These are phyloP conservation scores for Metschnikowia cerradonensis DNA, from an alignment of 805 yeast species.

Conservation along the genomic window DNA sequence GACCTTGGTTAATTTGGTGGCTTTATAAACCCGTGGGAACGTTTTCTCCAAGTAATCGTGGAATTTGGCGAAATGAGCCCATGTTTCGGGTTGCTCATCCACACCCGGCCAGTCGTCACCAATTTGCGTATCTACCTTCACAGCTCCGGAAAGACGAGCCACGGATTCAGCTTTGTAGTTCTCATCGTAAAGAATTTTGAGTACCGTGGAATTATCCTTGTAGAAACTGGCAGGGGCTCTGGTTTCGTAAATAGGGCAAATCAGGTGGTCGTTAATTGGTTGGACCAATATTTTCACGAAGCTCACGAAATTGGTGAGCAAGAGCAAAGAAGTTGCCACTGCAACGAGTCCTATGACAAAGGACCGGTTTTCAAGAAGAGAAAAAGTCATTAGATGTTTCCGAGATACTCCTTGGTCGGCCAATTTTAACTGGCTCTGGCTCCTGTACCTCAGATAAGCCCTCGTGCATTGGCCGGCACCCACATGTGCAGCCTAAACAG, in stretches of 20 bases:
- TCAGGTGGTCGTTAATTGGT: conserved; percentile 5
- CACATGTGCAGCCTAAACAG: no score
- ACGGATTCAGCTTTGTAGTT: conserved; percentile 34
- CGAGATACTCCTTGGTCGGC: background rate
- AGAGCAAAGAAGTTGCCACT: conserved; percentile 1
- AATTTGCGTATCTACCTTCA: conserved; percentile 61
- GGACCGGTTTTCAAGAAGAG: background rate
- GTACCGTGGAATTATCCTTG: conserved; percentile 26
- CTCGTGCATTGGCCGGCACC: background rate
- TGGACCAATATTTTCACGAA: conserved; percentile 11
- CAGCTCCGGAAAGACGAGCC: conserved; percentile 50
- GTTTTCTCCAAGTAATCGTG: conserved; percentile 14
- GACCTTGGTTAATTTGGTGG: conserved; percentile 10
- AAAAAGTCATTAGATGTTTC: background rate
- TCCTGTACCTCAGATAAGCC: background rate
- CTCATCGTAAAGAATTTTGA: conserved; percentile 30
- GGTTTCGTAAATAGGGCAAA: conserved; percentile 14
- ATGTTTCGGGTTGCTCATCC: conserved; percentile 48
- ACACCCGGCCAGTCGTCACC: conserved; percentile 47
- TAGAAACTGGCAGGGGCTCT: conserved; percentile 21
- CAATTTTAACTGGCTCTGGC: background rate
- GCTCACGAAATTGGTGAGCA: conserved; percentile 9
- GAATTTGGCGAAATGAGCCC: conserved; percentile 31
- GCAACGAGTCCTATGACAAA: background rate
- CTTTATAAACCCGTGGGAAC: conserved; percentile 11